phyloP scores from a whole-genome alignment of 2,329 filamentous ascomycete genomes.

The Furcasterigmium furcatum region DNA sequence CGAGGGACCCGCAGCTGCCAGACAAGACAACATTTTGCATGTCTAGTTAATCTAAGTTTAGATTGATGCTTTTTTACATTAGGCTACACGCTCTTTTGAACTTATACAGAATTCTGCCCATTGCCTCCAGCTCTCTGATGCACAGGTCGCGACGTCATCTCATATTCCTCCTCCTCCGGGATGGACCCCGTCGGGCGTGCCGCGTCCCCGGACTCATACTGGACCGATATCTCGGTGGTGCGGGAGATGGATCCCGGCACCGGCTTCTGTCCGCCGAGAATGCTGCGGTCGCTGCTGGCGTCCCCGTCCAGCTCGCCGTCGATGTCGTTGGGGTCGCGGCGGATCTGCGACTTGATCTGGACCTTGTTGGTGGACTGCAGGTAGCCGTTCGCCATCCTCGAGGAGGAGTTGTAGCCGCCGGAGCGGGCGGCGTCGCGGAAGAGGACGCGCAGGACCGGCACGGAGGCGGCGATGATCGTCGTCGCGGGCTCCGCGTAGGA shows the following conservation, averaged over 20 bases:
- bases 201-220: too few relatives aligned
- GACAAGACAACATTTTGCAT: too few relatives aligned
- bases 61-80: too few relatives aligned
- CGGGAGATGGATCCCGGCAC: constrained; percentile 11
- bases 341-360: not conserved
- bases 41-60: too few relatives aligned
- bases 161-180: too few relatives aligned
- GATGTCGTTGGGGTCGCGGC: not conserved
- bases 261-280: constrained; percentile 2
- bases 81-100: too few relatives aligned
- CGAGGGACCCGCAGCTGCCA: too few relatives aligned
- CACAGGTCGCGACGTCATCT: too few relatives aligned
- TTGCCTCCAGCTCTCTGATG: too few relatives aligned
- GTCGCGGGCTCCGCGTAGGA: constrained; percentile 23
- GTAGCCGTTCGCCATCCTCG: not conserved
- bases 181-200: too few relatives aligned
- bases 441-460: constrained; percentile 23
- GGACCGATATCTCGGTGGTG: constrained; percentile 13
- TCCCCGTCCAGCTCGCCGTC: not conserved
- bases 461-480: constrained; percentile 25
- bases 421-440: not conserved
- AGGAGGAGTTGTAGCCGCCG: not conserved
- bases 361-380: not conserved
- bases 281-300: constrained; percentile 11
- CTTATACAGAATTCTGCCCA: too few relatives aligned